Percentiles rank a stretch among this genome's conserved stretches.
phyloP scores from a whole-genome alignment of 2,329 filamentous ascomycete species.

The Aspergillus chevalieri region DNA sequence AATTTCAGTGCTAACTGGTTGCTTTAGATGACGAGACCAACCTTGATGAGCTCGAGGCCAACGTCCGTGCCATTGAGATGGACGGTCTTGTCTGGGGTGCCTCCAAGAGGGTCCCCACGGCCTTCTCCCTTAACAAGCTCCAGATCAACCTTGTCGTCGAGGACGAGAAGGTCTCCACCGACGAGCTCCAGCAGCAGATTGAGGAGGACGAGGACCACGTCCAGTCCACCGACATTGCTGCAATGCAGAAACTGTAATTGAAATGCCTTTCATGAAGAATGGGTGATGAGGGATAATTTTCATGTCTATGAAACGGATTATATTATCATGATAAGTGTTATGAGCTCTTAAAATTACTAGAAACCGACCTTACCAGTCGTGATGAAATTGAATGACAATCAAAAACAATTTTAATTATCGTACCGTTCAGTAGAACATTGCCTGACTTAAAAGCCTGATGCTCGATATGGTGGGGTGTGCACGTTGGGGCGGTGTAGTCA shows the following conservation, averaged over 20 bases:
- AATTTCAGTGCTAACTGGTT: constrained; percentile 11
- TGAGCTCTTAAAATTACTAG: constrained; percentile 26
- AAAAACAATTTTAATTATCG: not conserved
- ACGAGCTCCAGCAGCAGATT: constrained; percentile 83
- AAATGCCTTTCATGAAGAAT: constrained; percentile 27
- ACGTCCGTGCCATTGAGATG: constrained; percentile 77
- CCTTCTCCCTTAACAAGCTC: constrained; percentile 98
- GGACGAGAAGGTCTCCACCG: constrained; percentile 88
- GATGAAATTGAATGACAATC: constrained; percentile 20
- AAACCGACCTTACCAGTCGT: constrained; percentile 22
- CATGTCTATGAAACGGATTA: constrained; percentile 25
- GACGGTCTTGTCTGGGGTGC: constrained; percentile 96
- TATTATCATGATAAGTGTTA: constrained; percentile 24
- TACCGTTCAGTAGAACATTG: not conserved
- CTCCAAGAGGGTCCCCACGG: constrained; percentile 81
- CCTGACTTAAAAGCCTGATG: not conserved
- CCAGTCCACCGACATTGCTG: constrained; percentile 84
- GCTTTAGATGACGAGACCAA: constrained; percentile 79
- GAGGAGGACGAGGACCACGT: constrained; percentile 87
- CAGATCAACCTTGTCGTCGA: constrained; percentile 98
- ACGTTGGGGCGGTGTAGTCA: not conserved
- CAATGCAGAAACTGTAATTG: constrained; percentile 86
- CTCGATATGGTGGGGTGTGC: not conserved
- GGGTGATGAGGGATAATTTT: constrained; percentile 31
- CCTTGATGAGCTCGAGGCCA: constrained; percentile 72